Evolutionary conservation across 768 basidiomycete species (phyloP), one percentile per base, ranked within the genome.

Genomic region (Neoboletus brunneissimus): DNA sequence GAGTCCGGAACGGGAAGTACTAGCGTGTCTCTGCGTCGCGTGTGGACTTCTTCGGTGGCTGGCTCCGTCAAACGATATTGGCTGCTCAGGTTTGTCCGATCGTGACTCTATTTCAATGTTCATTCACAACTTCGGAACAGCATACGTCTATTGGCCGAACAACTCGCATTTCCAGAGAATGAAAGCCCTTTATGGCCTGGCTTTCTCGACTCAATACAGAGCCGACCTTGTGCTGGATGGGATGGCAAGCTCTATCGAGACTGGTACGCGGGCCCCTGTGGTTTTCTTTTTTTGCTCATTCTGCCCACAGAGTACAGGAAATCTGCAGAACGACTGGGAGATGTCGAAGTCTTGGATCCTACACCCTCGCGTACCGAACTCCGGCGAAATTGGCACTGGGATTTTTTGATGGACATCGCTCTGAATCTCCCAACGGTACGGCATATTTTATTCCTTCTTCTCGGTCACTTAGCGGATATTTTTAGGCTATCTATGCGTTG

Each of bases 141-240:
- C 73, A 2, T 81, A 74, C 57, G 64, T 75, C 3, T 77, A 76
- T 53, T 77, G 73, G 72, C 72, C 75, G 1, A 65, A 66, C 4
- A 73, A 78, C 55, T 7, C 22, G 0, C 57, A 69, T 51, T 81
- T 75, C 55, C 66, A 73, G 51, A 68, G 72, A n/a, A 69, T 80
- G 48, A 68, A 72, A 27, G 53, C 68, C 13, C 69, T 80, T 13
- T 76, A 76, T 55, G 63, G 65, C 1, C 69, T 77, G n/a, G 63
- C 75, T 1, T 81, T 79, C 48, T 70, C 71, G 32, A 52, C 57
- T 0, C 57, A 67, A 13, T 76, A 75, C 55, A 69, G 75, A 32
- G 56, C 68, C 13, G 69, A 72, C 20, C 46, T 81, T 7, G 52
- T 70, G 13, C 72, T 76, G 29, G 79, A 80, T 52, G 77, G 74